These are phyloP conservation scores for Nannizziopsis arthrosporioides DNA, from an alignment of 2,329 filamentous ascomycete genomes.

Conservation along the genomic window DNA sequence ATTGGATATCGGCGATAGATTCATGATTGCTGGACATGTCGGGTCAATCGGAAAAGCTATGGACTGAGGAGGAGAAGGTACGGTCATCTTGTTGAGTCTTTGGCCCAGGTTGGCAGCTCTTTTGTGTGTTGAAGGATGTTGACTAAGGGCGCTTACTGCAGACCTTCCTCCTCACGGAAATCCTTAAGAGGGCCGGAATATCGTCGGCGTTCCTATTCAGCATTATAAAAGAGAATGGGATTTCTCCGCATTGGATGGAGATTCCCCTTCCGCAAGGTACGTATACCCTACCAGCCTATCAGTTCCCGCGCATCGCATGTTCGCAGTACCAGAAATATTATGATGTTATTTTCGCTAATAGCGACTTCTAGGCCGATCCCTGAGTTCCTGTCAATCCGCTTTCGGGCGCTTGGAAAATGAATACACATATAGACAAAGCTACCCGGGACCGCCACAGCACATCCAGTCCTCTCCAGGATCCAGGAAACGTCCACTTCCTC, in stretches of 20 bases:
- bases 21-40: conserved; percentile 31
- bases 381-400: conserved; percentile 29
- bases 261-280: conserved; percentile 36
- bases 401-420: conserved; percentile 27
- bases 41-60: conserved; percentile 32
- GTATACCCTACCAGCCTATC: not conserved
- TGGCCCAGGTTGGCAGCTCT: conserved; percentile 1
- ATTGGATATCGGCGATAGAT: conserved; percentile 4
- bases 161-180: conserved; percentile 34
- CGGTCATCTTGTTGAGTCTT: conserved; percentile 1
- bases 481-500: conserved; percentile 21
- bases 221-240: conserved; percentile 29
- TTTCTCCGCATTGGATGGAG: conserved; percentile 30
- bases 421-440: conserved; percentile 18
- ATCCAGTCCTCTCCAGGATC: conserved; percentile 13
- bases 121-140: not conserved
- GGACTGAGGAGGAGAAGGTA: conserved; percentile 39
- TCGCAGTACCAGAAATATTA: not conserved
- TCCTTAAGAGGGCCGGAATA: conserved; percentile 29
- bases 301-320: too few relatives aligned
- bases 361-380: conserved; percentile 27
- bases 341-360: not conserved
- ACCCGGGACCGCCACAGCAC: conserved; percentile 13
- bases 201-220: conserved; percentile 28
- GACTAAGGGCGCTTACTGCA: conserved; percentile 15